phyloP scores from a whole-genome alignment of 208 protist genomes.

The Leishmania guyanensis region DNA sequence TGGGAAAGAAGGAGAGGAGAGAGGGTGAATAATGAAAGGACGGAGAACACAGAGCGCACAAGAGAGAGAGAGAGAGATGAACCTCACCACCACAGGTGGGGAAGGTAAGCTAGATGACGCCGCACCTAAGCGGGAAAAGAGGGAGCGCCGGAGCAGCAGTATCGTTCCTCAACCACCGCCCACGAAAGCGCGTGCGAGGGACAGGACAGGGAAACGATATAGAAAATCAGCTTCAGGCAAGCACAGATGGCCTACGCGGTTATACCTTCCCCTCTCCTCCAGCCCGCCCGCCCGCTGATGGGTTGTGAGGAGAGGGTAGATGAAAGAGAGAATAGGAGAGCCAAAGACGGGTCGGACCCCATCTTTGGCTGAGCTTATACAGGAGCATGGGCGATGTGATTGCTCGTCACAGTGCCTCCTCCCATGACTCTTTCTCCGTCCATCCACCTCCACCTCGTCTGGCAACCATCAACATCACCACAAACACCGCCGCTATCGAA shows the following conservation, averaged over 20 bases:
- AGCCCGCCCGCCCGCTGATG: neutral
- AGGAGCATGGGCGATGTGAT: neutral
- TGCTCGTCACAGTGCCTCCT: neutral
- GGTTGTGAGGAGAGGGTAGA: neutral
- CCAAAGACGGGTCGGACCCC: neutral
- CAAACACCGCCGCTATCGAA: neutral
- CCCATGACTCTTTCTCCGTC: neutral
- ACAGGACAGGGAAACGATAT: neutral
- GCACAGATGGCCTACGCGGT: neutral
- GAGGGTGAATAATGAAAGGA: neutral
- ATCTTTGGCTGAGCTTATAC: neutral
- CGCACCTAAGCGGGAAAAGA: neutral
- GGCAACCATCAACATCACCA: neutral
- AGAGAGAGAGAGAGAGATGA: neutral
- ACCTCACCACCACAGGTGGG: neutral
- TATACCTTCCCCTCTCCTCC: neutral
- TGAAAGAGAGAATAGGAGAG: neutral
- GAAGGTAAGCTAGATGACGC: neutral
- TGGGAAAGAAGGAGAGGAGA: neutral
- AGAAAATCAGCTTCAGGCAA: neutral
- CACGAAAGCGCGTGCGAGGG: neutral
- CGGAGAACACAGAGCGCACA: neutral
- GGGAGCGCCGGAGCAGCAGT: neutral
- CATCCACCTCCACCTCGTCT: neutral
- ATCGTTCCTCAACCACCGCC: neutral